Conservation (phyloP, 1,284 basidiomycete species). For the Erythrobasidium hasegawianum region DNA sequence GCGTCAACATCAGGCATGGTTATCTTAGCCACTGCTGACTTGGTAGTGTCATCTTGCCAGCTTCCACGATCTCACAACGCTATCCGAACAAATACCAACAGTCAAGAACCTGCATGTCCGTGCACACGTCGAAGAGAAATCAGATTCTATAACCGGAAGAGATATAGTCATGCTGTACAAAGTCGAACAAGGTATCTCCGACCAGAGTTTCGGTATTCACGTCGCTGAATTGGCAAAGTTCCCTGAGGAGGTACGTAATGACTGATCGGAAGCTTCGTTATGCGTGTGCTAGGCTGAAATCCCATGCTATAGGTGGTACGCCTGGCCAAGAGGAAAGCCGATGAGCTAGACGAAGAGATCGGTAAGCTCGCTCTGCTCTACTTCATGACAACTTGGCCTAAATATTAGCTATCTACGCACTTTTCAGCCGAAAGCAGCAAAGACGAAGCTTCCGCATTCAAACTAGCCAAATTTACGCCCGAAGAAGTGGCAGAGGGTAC, state of each 20-base stretch:
- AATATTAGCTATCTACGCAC: too few species aligned
- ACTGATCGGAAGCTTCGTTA: constrained; percentile 47
- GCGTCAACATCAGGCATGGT: too few species aligned
- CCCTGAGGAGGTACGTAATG: constrained; percentile 86
- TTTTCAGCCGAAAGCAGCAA: constrained; percentile 9
- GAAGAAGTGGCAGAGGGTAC: constrained; percentile 60
- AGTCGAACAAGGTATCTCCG: constrained; percentile 78
- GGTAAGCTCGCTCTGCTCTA: constrained; percentile 42
- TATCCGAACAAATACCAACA: constrained; percentile 78
- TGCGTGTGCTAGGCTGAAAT: background rate
- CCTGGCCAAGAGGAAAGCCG: constrained; percentile 91
- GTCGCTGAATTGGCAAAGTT: constrained; percentile 96
- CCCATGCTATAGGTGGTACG: constrained; percentile 49
- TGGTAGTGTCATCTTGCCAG: constrained; percentile 53
- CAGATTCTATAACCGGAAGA: constrained; percentile 56
- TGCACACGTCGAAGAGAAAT: constrained; percentile 72
- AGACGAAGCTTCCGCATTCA: constrained; percentile 5
- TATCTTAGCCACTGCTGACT: background rate
- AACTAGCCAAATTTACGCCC: constrained; percentile 18
- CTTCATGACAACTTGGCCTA: background rate
- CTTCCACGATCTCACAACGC: constrained; percentile 92
- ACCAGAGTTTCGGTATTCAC: constrained; percentile 98
- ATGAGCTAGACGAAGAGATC: constrained; percentile 87
- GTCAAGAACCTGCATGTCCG: constrained; percentile 96
- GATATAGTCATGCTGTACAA: constrained; percentile 91